These are phyloP conservation scores for Penicillium sp. DNA, from an alignment of 2,329 filamentous ascomycete species.

Conservation along the genomic window DNA sequence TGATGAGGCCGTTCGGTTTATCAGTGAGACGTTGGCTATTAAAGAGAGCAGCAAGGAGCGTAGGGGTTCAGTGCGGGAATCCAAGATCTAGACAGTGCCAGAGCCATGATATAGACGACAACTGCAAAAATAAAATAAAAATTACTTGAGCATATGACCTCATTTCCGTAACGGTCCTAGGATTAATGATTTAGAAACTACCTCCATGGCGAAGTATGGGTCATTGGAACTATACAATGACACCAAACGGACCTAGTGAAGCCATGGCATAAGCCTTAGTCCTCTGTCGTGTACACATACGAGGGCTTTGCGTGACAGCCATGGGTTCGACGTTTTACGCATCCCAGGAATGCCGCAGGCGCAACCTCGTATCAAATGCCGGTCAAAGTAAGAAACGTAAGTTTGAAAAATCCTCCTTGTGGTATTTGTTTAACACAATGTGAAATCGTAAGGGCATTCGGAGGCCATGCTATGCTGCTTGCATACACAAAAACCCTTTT, in stretches of 20 bases:
- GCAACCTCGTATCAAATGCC: background rate
- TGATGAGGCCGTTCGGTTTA: slow-evolving; percentile 55
- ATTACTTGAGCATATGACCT: background rate
- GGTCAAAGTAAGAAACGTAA: background rate
- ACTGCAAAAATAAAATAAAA: background rate
- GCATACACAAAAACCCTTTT: slow-evolving; percentile 38
- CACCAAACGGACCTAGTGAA: background rate
- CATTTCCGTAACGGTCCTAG: background rate
- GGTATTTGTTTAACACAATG: slow-evolving; percentile 39
- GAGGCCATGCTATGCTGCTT: slow-evolving; percentile 38
- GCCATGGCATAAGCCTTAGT: background rate
- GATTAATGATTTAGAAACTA: background rate
- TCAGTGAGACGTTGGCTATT: slow-evolving; percentile 45
- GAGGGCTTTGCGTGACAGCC: background rate
- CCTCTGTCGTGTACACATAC: background rate
- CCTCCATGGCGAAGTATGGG: background rate
- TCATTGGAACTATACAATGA: background rate
- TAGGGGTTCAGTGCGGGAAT: slow-evolving; percentile 35
- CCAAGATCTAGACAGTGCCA: slow-evolving; percentile 31
- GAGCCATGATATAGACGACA: background rate
- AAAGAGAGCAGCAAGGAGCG: slow-evolving; percentile 17
- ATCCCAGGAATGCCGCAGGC: background rate
- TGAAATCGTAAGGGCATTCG: slow-evolving; percentile 40
- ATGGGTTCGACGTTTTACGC: background rate
- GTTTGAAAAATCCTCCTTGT: slow-evolving; percentile 30